Base-by-base conservation (phyloP, 1,284 basidiomycete genomes). In the Paramarasmius palmivorus region DNA sequence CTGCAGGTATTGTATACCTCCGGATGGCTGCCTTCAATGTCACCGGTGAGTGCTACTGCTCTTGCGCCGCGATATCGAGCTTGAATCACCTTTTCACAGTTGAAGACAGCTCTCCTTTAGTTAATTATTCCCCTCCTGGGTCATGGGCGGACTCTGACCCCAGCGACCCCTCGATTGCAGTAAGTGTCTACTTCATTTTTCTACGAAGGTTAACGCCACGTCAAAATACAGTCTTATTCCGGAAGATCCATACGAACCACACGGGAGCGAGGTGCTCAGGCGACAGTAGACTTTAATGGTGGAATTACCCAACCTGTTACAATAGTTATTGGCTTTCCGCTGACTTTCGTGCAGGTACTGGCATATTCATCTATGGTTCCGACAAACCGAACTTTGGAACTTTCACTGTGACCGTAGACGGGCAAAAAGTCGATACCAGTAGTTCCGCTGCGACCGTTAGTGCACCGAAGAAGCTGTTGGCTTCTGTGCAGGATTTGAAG, bases 301-400 rank as follows among this genome's bases (percentile, higher is more conserved):
- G 50, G 15, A 57, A 47, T 38, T 53, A 51, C 35, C 44, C 44
- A 44, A 35, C 49, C 50, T 44, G 49, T 53, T 17, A 44, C n/a
- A 37, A 9, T 46, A n/a, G 17, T 35, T 4, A 7, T 14, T 29
- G 22, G 17, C 20, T 25, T 23, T 41, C 8, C 15, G 19, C 15
- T 9, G 19, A 15, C n/a, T 3, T 2, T 45, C 3, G 12, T 12
- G 61, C 57, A 73, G 81, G 82, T 19, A 83, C 81, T 54, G 82
- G 79, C 3, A 71, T 82, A 49, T 75, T 74, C 62, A 61, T 83
- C 48, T 78, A 73, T 59, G 82, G 81, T 32, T 76, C 75, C 14
- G 68, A 65, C 36, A 63, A 72, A 54, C 70, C 77, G 20, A 67
- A 70, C 52, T 83, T 83, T 60, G 82, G 82, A 46, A 61, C 66